Percentiles rank a stretch among this genome's conserved stretches.
Conservation (phyloP, 2,329 filamentous ascomycete species). For the Phialocephala subalpina region DNA sequence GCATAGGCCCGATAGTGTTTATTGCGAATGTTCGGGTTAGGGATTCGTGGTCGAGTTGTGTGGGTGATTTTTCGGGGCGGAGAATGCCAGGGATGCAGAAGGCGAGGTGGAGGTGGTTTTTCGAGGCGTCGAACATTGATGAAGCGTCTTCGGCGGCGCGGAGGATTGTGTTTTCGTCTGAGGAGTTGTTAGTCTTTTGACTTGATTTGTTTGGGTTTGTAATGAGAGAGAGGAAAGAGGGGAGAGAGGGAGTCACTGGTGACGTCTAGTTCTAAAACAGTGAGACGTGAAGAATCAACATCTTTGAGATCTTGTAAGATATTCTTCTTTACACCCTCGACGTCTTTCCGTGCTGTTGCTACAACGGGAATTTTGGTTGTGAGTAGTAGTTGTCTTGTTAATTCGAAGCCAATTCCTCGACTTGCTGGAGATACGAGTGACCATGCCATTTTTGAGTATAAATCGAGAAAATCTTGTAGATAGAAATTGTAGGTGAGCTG, state of each 20-base stretch:
- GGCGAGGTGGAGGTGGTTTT: constrained; percentile 71
- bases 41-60: constrained; percentile 66
- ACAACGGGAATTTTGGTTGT: constrained; percentile 66
- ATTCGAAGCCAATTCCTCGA: constrained; percentile 68
- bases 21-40: constrained; percentile 75
- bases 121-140: constrained; percentile 57
- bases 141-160: constrained; percentile 61
- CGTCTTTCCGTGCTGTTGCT: constrained; percentile 64
- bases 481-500: neutral
- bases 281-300: constrained; percentile 52
- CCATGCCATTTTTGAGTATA: constrained; percentile 38
- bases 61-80: constrained; percentile 74
- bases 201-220: neutral
- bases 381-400: constrained; percentile 64
- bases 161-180: constrained; percentile 68
- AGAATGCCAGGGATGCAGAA: constrained; percentile 77
- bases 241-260: constrained; percentile 51
- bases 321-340: constrained; percentile 54
- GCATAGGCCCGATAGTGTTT: constrained; percentile 77
- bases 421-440: constrained; percentile 64
- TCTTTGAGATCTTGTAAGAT: constrained; percentile 59
- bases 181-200: constrained; percentile 1
- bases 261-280: constrained; percentile 62
- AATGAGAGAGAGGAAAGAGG: neutral
- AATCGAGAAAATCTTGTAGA: neutral